Evolutionary conservation across 176 grass and related monocot species (phyloP).

Genomic region (Aegilops tauschii): DNA sequence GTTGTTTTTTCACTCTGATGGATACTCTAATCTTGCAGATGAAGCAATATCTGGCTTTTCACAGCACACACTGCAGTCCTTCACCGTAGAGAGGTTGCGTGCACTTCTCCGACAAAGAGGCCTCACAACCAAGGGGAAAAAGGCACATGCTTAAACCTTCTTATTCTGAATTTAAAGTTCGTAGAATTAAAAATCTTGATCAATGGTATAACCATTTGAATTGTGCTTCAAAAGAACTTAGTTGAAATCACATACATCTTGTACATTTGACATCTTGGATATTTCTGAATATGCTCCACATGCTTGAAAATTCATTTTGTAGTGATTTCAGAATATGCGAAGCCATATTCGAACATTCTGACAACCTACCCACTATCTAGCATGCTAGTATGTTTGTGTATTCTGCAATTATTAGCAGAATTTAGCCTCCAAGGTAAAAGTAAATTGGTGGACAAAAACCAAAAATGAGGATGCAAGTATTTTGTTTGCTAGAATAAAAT

Average conservation of each 20-base stretch:
- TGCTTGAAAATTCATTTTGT: background rate
- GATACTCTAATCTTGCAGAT: conserved; percentile 31
- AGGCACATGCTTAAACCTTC: conserved; percentile 38
- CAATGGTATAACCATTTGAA: background rate
- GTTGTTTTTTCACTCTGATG: conserved; percentile 9
- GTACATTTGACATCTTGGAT: background rate
- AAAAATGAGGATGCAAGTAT: background rate
- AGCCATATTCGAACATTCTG: background rate
- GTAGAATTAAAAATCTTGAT: background rate
- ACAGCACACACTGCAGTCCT: conserved; percentile 62
- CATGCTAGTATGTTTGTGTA: background rate
- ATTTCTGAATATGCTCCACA: background rate
- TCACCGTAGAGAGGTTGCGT: conserved; percentile 78
- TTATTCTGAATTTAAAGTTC: conserved; percentile 4
- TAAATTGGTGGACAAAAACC: background rate
- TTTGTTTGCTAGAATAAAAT: background rate
- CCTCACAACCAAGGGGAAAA: conserved; percentile 78
- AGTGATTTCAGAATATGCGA: background rate
- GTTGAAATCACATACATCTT: background rate
- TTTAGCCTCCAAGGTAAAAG: background rate
- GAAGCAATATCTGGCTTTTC: conserved; percentile 58
- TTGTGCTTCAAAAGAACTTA: conserved; percentile 11
- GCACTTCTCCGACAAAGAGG: conserved; percentile 79
- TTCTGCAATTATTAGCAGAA: background rate
- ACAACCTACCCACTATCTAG: background rate